Percentiles rank a stretch among this genome's conserved stretches.
Conservation (phyloP, 179 eudicot genomes). For the Patellifolia procumbens region DNA sequence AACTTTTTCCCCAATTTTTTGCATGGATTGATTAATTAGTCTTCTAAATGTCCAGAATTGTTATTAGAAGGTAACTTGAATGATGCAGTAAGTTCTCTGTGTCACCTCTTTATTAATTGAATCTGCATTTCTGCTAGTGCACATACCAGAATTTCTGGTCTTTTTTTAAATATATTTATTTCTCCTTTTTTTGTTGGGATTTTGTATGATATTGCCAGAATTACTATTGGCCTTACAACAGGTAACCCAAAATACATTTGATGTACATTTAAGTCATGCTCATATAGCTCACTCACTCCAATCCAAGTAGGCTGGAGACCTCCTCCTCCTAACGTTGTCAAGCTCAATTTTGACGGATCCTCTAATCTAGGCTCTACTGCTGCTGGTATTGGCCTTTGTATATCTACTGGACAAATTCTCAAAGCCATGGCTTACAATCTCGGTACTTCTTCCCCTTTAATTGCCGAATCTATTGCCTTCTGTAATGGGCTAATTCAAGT, state of each 20-base stretch:
- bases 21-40: slow-evolving; percentile 4
- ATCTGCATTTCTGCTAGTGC: slow-evolving; percentile 9
- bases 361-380: no score
- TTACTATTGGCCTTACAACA: background rate
- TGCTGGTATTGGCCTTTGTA: no score
- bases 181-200: background rate
- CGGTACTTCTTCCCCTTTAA: no score
- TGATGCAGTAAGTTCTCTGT: background rate
- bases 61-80: slow-evolving; percentile 10
- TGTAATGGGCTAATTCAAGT: no score
- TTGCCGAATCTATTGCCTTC: no score
- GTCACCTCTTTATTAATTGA: background rate
- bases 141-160: slow-evolving; percentile 6
- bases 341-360: no score
- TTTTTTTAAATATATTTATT: background rate
- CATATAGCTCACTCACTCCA: no score
- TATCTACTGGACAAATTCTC: no score
- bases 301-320: no score
- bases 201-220: background rate
- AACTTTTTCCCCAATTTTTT: background rate
- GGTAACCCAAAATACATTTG: background rate
- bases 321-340: no score
- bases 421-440: no score
- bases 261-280: background rate
- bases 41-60: slow-evolving; percentile 12